Percentiles rank a stretch among this genome's conserved stretches.
phyloP scores from a whole-genome alignment of 768 basidiomycete species.

The Kwoniella mangroviensis region DNA sequence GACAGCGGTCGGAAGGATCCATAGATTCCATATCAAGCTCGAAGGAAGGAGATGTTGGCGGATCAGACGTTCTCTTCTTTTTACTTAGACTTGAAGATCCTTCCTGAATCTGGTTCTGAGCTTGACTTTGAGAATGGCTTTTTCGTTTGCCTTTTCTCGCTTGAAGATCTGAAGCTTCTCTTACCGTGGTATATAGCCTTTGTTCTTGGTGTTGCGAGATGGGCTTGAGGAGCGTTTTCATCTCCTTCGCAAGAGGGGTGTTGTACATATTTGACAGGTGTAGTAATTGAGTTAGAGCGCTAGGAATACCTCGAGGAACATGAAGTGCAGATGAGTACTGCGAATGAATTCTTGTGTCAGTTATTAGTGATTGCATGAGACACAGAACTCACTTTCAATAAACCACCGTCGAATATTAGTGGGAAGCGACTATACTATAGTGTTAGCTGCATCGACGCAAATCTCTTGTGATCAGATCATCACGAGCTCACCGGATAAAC shows the following conservation, averaged over 20 bases:
- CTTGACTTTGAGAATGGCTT: neutral
- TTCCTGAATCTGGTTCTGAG: neutral
- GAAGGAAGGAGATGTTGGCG: neutral
- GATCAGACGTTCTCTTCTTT: neutral
- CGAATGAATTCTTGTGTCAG: too few relatives aligned
- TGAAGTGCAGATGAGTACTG: slow-evolving; percentile 3
- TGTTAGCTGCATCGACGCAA: too few relatives aligned
- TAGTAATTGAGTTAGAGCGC: slow-evolving; percentile 28
- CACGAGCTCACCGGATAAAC: slow-evolving; percentile 23
- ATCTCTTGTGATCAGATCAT: too few relatives aligned
- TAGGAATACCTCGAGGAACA: slow-evolving; percentile 9
- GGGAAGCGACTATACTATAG: slow-evolving; percentile 40
- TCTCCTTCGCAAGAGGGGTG: neutral
- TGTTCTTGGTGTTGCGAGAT: neutral
- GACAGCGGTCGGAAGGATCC: neutral
- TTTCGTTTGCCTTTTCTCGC: slow-evolving; percentile 10
- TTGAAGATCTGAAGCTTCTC: neutral
- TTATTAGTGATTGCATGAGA: neutral
- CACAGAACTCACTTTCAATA: slow-evolving; percentile 20
- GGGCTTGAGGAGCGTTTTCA: neutral
- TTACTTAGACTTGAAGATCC: neutral
- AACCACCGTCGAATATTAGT: slow-evolving; percentile 38
- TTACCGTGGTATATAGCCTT: neutral
- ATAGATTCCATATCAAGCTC: neutral
- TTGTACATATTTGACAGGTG: slow-evolving; percentile 17